Percentiles rank a stretch among this genome's conserved stretches.
Conservation (phyloP, 2,329 filamentous ascomycete genomes). For the Didymella keratinophila region DNA sequence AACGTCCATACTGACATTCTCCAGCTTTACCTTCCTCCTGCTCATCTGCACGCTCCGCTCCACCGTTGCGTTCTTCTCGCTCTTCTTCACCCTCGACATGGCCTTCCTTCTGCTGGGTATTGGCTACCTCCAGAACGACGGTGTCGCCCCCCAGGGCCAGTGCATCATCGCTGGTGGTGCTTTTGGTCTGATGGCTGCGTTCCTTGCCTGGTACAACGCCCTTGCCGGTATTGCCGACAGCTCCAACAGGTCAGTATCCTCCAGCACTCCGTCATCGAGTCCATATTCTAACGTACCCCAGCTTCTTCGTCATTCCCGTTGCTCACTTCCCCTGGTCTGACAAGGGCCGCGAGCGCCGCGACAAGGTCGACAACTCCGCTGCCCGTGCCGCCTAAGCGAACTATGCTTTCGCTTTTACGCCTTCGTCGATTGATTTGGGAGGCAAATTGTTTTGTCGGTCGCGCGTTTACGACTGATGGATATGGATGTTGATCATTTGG, state of each 20-base stretch:
- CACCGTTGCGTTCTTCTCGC: conserved; percentile 64
- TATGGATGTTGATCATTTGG: conserved; percentile 10
- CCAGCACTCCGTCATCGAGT: not conserved
- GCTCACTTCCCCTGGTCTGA: conserved; percentile 92
- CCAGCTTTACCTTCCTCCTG: conserved; percentile 49
- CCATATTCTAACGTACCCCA: conserved; percentile 49
- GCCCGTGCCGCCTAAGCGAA: conserved; percentile 15
- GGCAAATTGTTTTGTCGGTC: conserved; percentile 1
- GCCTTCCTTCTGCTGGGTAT: conserved; percentile 66
- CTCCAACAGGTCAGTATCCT: conserved; percentile 55
- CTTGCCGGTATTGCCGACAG: conserved; percentile 64
- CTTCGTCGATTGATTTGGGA: conserved; percentile 17
- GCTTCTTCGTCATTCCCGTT: conserved; percentile 93
- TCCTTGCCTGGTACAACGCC: conserved; percentile 64
- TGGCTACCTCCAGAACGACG: conserved; percentile 59
- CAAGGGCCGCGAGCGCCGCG: conserved; percentile 50
- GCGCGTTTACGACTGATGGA: conserved; percentile 8
- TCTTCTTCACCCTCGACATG: conserved; percentile 66
- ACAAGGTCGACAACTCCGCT: conserved; percentile 53
- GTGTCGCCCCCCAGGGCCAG: conserved; percentile 50
- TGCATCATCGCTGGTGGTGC: conserved; percentile 62
- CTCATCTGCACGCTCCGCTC: conserved; percentile 65
- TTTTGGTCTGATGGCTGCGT: conserved; percentile 62
- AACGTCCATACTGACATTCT: too few relatives aligned
- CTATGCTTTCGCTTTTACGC: not conserved